These are phyloP conservation scores for Paraleonurus japonicus DNA, from an alignment of 257 asterid species.

Conservation along the genomic window DNA sequence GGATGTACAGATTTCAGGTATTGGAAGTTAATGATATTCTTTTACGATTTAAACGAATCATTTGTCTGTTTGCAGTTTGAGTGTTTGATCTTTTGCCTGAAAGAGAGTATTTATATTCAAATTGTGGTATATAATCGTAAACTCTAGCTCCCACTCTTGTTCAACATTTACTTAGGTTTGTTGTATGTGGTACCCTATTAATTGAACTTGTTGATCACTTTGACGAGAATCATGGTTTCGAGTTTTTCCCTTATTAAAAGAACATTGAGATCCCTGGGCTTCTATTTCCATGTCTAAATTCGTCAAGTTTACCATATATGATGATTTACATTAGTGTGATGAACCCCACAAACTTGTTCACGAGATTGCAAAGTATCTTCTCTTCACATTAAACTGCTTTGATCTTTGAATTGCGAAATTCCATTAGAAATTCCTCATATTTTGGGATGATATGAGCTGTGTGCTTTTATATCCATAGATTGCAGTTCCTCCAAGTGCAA, in stretches of 20 bases:
- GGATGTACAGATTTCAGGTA: slow-evolving; percentile 89
- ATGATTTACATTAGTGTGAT: neutral
- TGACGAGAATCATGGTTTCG: neutral
- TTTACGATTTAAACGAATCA: neutral
- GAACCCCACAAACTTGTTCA: neutral
- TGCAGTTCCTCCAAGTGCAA: slow-evolving; percentile 96
- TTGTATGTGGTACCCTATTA: neutral
- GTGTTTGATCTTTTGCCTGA: slow-evolving; percentile 18
- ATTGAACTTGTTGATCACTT: slow-evolving; percentile 5
- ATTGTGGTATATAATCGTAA: neutral
- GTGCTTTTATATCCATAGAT: slow-evolving; percentile 46
- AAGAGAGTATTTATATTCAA: slow-evolving; percentile 1
- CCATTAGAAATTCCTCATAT: slow-evolving; percentile 13
- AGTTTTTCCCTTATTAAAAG: neutral
- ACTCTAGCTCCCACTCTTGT: slow-evolving; percentile 4
- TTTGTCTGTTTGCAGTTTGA: slow-evolving; percentile 7
- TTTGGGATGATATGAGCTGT: slow-evolving; percentile 5
- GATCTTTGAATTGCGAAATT: neutral
- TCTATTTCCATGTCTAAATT: neutral
- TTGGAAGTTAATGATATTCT: neutral
- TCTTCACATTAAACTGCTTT: neutral
- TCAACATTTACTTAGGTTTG: slow-evolving; percentile 5
- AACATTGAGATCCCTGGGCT: neutral
- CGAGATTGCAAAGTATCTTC: slow-evolving; percentile 2
- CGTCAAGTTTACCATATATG: neutral